Base-by-base conservation (phyloP, 208 protist species). In the Crithidia bombi region DNA sequence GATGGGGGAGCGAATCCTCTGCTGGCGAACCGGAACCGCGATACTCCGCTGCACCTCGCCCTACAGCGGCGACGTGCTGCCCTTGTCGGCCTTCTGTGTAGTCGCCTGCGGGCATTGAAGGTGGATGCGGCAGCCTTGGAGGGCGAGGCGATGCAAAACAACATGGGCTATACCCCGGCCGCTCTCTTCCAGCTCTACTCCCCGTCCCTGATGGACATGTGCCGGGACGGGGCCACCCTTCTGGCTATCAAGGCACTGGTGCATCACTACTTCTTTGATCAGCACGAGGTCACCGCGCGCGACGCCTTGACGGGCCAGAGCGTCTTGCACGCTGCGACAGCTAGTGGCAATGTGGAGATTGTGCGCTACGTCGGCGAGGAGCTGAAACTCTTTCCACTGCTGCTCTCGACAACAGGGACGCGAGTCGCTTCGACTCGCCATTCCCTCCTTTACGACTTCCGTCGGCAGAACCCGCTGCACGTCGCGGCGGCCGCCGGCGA, bases 1-100 rank as follows among this genome's bases (percentile, higher is more conserved):
- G 65, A 80, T 21, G 85, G 85, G 3, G 49, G 64, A 43, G 71
- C 71, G 23, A 59, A 76, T 39, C 71, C 71, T n/a, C 63, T 76
- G 30, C 19, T 65, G 26, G 32, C 71, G 21, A 76, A 76, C 61
- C 19, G 62, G 73, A 28, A 15, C 32, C 81, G 83, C 10, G 71
- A 91, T 58, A 92, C 89, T 7, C 63, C 86, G 35, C 70, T 94
- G 44, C 89, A 94, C 63, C 33, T 89, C 25, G 90, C 90, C 14
- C 74, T 95, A 23, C 59, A 75, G 41, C 66, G 69, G 2, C 73
- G 83, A 41, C 75, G 73, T 39, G 84, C 86, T 14, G 64, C 54
- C 6, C 17, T 91, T 2, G 87, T 90, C 3, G 83, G 79, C 1
- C 33, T 87, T 33, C 76, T 93, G 25, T 93, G 88, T 63, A 57